phyloP scores from a whole-genome alignment of 305 asterid species.

The Fraxinus floribunda region DNA sequence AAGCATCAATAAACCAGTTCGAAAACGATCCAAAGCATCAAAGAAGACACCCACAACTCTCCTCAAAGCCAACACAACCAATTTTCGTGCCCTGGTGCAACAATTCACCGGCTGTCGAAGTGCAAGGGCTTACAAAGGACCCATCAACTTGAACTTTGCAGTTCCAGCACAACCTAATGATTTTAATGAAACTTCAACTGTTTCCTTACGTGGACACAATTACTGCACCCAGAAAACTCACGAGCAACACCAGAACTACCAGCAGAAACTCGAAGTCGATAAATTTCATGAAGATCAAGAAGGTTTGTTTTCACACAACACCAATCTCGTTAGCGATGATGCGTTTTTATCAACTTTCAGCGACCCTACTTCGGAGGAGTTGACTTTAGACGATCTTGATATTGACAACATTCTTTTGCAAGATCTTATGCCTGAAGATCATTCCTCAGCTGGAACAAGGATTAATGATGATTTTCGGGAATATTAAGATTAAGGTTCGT shows the following conservation, averaged over 20 bases:
- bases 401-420: constrained; percentile 21
- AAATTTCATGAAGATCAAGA: neutral
- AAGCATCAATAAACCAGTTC: constrained; percentile 23
- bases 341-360: constrained; percentile 10
- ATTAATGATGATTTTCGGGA: constrained; percentile 21
- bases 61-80: constrained; percentile 41
- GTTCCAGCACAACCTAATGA: neutral
- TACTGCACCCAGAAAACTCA: neutral
- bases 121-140: constrained; percentile 38
- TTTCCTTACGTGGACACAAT: neutral
- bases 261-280: neutral
- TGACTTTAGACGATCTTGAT: constrained; percentile 33
- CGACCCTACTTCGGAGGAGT: constrained; percentile 20
- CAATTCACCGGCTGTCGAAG: constrained; percentile 55
- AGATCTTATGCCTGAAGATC: constrained; percentile 12
- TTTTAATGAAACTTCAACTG: neutral
- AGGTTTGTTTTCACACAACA: constrained; percentile 14
- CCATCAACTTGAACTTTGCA: constrained; percentile 53
- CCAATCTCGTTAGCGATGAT: neutral
- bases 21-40: constrained; percentile 43
- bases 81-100: constrained; percentile 59
- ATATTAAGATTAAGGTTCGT: neutral
- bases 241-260: neutral
- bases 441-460: constrained; percentile 4
- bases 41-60: constrained; percentile 41